Evolutionary conservation across 352 stramenopile species (phyloP).

Genomic region (Phytophthora sansomeana): DNA sequence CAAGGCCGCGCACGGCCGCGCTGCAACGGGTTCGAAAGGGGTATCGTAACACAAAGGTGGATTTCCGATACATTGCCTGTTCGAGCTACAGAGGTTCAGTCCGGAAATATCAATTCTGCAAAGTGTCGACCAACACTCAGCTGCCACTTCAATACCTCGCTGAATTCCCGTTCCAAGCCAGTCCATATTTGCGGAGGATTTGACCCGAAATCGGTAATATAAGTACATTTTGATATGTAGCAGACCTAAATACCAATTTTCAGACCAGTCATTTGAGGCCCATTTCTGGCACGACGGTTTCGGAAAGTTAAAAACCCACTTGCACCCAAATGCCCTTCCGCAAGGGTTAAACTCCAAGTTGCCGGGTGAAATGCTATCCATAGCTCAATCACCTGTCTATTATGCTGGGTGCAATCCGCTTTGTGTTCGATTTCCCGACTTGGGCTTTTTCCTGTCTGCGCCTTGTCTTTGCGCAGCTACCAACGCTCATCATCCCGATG

Average conservation of each 20-base stretch:
- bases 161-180: slow-evolving; percentile 8
- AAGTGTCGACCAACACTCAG: slow-evolving; percentile 41
- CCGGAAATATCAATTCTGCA: slow-evolving; percentile 20
- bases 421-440: no score
- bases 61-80: not conserved
- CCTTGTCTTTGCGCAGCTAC: slow-evolving; percentile 2
- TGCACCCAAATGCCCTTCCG: not conserved
- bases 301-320: not conserved
- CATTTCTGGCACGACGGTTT: not conserved
- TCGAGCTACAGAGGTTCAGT: slow-evolving; percentile 18
- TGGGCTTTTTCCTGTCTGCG: slow-evolving; percentile 2
- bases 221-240: slow-evolving; percentile 6
- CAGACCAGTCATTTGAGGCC: slow-evolving; percentile 28
- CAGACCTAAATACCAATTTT: slow-evolving; percentile 21
- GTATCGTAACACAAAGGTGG: slow-evolving; percentile 3
- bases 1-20: not conserved
- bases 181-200: slow-evolving; percentile 13
- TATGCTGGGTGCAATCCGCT: no score
- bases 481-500: slow-evolving; percentile 18
- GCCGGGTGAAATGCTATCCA: not conserved
- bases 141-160: slow-evolving; percentile 28
- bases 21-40: not conserved
- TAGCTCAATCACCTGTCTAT: no score
- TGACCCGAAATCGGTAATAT: no score
- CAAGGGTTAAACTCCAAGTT: not conserved